A percentile compares a stretch with the other conserved stretches of the same genome.
These are phyloP conservation scores for Hydnomerulius pinastri DNA, from an alignment of 768 basidiomycete genomes.

Conservation along the genomic window DNA sequence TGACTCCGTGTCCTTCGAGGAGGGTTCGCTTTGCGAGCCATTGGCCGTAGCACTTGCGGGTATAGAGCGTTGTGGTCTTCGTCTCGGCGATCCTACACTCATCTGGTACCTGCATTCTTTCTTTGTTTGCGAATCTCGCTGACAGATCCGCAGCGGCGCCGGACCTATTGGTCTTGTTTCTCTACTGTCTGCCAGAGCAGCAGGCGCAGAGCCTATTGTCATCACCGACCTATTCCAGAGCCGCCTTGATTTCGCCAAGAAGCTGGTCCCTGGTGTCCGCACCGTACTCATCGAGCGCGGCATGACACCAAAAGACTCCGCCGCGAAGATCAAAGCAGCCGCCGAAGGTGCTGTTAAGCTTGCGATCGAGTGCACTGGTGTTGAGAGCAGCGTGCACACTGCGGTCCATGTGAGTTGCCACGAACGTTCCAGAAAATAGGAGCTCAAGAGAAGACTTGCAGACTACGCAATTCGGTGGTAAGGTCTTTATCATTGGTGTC, in stretches of 20 bases:
- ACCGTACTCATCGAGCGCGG: conserved; percentile 57
- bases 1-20: conserved; percentile 61
- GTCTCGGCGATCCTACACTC: conserved; percentile 63
- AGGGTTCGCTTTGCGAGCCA: conserved; percentile 69
- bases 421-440: neutral
- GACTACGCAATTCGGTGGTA: conserved; percentile 66
- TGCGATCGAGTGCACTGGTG: conserved; percentile 65
- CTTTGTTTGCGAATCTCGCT: conserved; percentile 8
- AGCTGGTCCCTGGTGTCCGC: conserved; percentile 56
- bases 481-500: conserved; percentile 71
- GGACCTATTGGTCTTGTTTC: conserved; percentile 68
- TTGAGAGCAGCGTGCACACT: conserved; percentile 61
- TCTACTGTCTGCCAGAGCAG: conserved; percentile 63
- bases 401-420: conserved; percentile 51
- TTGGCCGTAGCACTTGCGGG: conserved; percentile 68
- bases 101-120: conserved; percentile 48
- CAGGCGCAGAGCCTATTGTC: conserved; percentile 68
- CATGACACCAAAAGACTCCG: conserved; percentile 48
- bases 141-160: conserved; percentile 48
- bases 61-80: conserved; percentile 62
- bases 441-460: conserved; percentile 23
- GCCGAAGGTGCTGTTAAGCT: conserved; percentile 53
- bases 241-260: conserved; percentile 67
- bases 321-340: conserved; percentile 50
- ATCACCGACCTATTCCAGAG: conserved; percentile 69